Evolutionary conservation across 306 rosid species (phyloP), one percentile per base, ranked within the genome.

Genomic region (Castanopsis chinensis): DNA sequence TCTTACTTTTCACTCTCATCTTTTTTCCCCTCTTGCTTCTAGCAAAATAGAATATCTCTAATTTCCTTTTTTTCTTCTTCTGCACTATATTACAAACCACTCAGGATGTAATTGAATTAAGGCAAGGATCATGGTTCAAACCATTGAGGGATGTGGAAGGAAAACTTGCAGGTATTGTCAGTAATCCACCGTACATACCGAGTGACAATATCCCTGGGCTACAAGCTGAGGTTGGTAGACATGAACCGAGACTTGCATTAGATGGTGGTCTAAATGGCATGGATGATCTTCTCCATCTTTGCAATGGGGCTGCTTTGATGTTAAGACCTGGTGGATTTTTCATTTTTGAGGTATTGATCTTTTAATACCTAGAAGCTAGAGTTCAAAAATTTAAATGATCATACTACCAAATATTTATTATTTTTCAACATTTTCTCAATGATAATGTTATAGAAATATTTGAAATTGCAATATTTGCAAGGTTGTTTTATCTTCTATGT

Each of bases 141-240:
- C 97, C 97, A 14, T 78, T 92, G 83, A 84, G 86, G 76, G 92
- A 83, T 58, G 74, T 90, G 84, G 87, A 83, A 84, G 92, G 97
- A 75, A 84, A 82, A 75, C 88, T 94, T 81, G 80, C 91, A 1
- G 97, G 97, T 61, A 80, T 92, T 65, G 85, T 94, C 25, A 94
- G 99, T 77, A 94, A 94, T 81, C 99, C 97, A 53, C 99, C 97
- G 2, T 94, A 94, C 78, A 92, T 94, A 70, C 97, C 99, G 55
- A 91, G 95, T 77, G 86, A 79, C 59, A 78, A 90, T 27, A 90
- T 92, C 37, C 53, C 89, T 19, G 90, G 90, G 45, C 85, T 94
- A 57, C 99, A 94, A 78, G 97, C 95, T 80, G 97, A 92, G 85
- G 97, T 94, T 71, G 93, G 95, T 63, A 88, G 88, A 45, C 95